Conservation (phyloP, 495 filamentous ascomycete species). For the Chaetomium cochliodes region DNA sequence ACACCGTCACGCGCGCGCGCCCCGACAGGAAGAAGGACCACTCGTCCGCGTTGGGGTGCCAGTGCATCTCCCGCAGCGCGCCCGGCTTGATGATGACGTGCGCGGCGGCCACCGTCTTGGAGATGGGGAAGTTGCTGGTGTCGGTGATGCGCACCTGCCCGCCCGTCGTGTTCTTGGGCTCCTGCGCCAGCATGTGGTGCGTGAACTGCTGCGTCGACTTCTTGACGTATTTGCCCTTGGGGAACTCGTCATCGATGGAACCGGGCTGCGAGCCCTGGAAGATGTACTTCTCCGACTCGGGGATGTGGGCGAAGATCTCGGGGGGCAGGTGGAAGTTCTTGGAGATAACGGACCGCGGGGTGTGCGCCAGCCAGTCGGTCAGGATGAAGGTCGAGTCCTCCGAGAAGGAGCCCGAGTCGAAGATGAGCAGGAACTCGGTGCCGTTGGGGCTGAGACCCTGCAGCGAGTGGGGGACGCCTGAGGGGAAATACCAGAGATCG, state of each 20-base stretch:
- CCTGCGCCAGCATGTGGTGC: slow-evolving; percentile 60
- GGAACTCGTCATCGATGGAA: slow-evolving; percentile 43
- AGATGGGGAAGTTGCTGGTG: slow-evolving; percentile 64
- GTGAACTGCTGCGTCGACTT: slow-evolving; percentile 60
- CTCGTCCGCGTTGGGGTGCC: slow-evolving; percentile 58
- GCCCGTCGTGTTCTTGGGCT: slow-evolving; percentile 53
- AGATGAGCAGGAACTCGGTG: slow-evolving; percentile 69
- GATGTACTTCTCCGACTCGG: slow-evolving; percentile 63
- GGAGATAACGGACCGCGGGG: slow-evolving; percentile 59
- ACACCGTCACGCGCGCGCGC: slow-evolving; percentile 53
- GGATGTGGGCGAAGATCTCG: slow-evolving; percentile 58
- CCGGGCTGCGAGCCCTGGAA: slow-evolving; percentile 58
- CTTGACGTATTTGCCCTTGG: slow-evolving; percentile 53
- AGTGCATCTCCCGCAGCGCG: slow-evolving; percentile 60
- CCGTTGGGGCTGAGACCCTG: slow-evolving; percentile 65
- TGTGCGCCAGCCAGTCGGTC: slow-evolving; percentile 67
- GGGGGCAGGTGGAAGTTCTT: slow-evolving; percentile 65
- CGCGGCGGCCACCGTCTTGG: slow-evolving; percentile 62
- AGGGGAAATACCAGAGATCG: slow-evolving; percentile 75
- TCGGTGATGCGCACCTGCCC: slow-evolving; percentile 63
- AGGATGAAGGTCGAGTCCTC: slow-evolving; percentile 70
- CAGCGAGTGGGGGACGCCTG: slow-evolving; percentile 66
- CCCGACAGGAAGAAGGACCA: slow-evolving; percentile 56
- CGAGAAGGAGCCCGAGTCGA: slow-evolving; percentile 66
- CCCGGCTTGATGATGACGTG: slow-evolving; percentile 58